Percentiles rank a stretch among this genome's conserved stretches.
Evolutionary conservation across 257 asterid genomes (phyloP).

Genomic region (Gardenia jasminoides): DNA sequence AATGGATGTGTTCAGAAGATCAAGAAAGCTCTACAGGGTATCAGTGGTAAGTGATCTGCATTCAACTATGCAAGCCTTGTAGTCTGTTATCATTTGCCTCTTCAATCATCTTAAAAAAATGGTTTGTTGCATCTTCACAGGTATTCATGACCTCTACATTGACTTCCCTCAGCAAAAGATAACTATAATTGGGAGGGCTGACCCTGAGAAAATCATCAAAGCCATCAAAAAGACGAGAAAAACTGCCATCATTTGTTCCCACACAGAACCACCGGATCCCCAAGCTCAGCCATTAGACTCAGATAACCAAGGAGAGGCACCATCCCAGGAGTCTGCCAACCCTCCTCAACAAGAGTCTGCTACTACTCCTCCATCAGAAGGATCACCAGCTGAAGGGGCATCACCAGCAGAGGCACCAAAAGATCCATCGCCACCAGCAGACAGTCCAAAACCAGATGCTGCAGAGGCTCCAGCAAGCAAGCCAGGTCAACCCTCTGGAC

Average conservation of each 20-base stretch:
- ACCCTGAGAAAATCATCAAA: conserved; percentile 66
- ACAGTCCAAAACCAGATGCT: conserved; percentile 35
- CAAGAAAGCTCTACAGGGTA: conserved; percentile 72
- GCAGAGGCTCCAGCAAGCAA: conserved; percentile 32
- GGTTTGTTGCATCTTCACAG: conserved; percentile 25
- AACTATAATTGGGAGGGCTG: conserved; percentile 77
- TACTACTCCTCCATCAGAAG: conserved; percentile 41
- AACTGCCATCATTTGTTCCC: conserved; percentile 65
- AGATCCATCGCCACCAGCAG: conserved; percentile 33
- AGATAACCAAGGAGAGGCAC: conserved; percentile 26
- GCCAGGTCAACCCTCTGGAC: conserved; percentile 29
- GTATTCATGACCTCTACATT: conserved; percentile 63
- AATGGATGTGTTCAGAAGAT: conserved; percentile 84
- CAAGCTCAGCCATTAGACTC: conserved; percentile 41
- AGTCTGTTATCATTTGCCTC: background rate
- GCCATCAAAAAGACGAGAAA: conserved; percentile 80
- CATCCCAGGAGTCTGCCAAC: conserved; percentile 33
- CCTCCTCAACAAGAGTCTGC: conserved; percentile 39
- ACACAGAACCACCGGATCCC: conserved; percentile 55
- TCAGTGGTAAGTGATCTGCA: conserved; percentile 49
- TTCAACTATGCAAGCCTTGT: background rate
- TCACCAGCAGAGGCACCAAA: conserved; percentile 36
- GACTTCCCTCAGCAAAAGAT: conserved; percentile 75
- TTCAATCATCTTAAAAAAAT: conserved; percentile 2
- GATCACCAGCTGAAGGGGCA: conserved; percentile 27